Evolutionary conservation across 257 asterid species (phyloP), one percentile per base, ranked within the genome.

Genomic region (Solanum bulbocastanum): DNA sequence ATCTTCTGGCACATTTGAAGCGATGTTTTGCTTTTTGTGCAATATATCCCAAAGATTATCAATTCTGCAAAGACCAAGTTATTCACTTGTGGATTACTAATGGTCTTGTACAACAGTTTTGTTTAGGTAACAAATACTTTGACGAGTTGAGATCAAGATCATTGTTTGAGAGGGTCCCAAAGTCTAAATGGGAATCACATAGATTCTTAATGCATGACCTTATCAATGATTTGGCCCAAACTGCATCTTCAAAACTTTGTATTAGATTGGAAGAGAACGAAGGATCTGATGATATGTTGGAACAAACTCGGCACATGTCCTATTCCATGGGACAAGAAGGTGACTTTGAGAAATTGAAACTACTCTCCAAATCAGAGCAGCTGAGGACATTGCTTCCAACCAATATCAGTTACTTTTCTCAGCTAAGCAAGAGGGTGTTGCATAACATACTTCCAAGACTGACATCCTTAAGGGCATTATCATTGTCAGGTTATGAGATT

Each of bases 21-120:
- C 13, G 14, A 20, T 83, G 89, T 18, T 87, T 83, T 49, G 60
- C 76, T 37, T 87, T 15, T 37, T 83, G 89, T 82, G 39, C 88
- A 6, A 14, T 88, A 23, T 88, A 62, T 75, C 88, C 87, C 68
- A 88, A 88, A 78, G 90, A 75, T 35, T 23, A 40, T 33, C 10
- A 2, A 23, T 74, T 88, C 1, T 0, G 2, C 4, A 85, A 84
- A 40, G 32, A 75, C 1, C 35, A 58, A 44, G 7, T 76, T 0
- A 44, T 85, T 37, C 3, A 18, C 5, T 2, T 88, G 14, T 88
- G 90, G 88, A 75, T 74, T n/a, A 83, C 90, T 5, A 86, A 88
- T 42, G 86, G 52, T 83, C 85, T 86, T 3, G 83, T 75, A 12
- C 20, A 37, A 1, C 32, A 12, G 20, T 22, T 74, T 8, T 9